Conservation (phyloP, 495 filamentous ascomycete species). For the Podospora pseudocomata region DNA sequence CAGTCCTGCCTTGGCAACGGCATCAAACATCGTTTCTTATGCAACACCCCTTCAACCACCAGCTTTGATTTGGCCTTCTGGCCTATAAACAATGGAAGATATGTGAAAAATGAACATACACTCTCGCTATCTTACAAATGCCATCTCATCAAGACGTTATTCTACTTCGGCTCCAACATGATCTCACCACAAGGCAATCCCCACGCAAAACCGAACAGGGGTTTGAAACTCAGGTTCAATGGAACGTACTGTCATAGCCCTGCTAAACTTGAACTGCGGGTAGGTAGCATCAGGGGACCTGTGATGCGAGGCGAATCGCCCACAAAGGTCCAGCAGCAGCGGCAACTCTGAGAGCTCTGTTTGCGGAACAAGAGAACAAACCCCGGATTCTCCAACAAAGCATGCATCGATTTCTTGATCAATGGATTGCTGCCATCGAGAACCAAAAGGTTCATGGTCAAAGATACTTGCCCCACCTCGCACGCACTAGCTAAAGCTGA, state of each 20-base stretch:
- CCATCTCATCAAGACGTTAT: neutral
- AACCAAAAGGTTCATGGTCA: neutral
- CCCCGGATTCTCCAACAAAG: neutral
- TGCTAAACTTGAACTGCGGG: no score
- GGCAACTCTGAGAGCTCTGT: neutral
- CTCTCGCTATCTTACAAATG: neutral
- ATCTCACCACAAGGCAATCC: neutral
- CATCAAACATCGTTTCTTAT: neutral
- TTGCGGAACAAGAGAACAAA: neutral
- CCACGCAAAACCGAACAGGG: neutral
- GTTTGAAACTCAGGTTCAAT: neutral
- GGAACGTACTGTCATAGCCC: neutral
- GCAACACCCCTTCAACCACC: neutral
- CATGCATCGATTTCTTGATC: neutral
- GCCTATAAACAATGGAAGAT: no score
- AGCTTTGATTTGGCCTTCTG: no score
- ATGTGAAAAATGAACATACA: neutral
- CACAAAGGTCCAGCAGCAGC: neutral
- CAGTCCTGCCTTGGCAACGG: neutral
- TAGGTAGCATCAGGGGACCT: neutral
- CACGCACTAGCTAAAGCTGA: neutral
- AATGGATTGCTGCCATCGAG: neutral
- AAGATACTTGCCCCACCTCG: neutral
- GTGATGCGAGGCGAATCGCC: neutral
- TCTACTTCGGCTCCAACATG: no score